phyloP scores from a whole-genome alignment of 2,329 filamentous ascomycete species.

The Penicillium olsonii region DNA sequence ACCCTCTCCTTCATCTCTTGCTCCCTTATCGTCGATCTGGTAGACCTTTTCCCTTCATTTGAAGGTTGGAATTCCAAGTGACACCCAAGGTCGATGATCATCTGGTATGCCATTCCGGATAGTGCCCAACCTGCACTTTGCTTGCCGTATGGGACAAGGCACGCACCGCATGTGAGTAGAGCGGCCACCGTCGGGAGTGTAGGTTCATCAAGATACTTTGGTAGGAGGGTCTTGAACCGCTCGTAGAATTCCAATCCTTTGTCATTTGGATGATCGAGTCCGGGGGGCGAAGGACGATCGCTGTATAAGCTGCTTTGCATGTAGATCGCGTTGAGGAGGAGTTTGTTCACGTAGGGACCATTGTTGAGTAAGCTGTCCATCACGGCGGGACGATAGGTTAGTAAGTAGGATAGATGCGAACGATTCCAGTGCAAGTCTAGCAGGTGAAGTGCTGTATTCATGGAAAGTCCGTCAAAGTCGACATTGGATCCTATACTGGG shows the following conservation, averaged over 20 bases:
- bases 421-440: conserved; percentile 57
- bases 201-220: conserved; percentile 49
- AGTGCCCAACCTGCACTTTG: conserved; percentile 57
- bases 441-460: conserved; percentile 55
- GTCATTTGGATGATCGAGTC: conserved; percentile 49
- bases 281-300: conserved; percentile 48
- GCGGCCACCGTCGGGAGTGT: conserved; percentile 59
- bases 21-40: no score
- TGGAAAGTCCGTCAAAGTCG: conserved; percentile 60
- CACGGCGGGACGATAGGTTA: conserved; percentile 56
- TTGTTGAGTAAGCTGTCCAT: conserved; percentile 52
- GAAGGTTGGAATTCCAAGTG: conserved; percentile 40
- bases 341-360: conserved; percentile 55
- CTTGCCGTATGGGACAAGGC: conserved; percentile 54
- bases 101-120: conserved; percentile 53
- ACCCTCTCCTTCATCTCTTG: conserved; percentile 33
- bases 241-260: conserved; percentile 52
- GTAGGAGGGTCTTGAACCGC: conserved; percentile 51
- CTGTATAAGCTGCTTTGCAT: conserved; percentile 51
- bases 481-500: no score
- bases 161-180: conserved; percentile 54
- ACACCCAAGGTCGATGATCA: conserved; percentile 55
- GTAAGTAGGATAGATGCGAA: conserved; percentile 51
- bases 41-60: no score
- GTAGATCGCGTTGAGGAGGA: conserved; percentile 56